Conservation (phyloP, 2,329 filamentous ascomycete species). For the Lachnellula cervina region DNA sequence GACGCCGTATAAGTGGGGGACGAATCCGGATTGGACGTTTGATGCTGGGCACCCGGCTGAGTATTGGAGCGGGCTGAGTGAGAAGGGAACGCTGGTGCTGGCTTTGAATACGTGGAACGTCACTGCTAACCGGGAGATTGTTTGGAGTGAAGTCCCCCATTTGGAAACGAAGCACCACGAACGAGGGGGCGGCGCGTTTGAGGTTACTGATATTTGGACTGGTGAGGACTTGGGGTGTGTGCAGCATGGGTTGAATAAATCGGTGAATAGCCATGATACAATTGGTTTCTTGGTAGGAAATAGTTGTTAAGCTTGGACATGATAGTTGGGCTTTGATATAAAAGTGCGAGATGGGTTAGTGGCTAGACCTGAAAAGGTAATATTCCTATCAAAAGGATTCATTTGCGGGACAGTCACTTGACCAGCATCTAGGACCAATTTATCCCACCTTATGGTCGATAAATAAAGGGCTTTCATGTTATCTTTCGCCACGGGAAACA, state of each 20-base stretch:
- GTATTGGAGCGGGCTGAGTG: conserved; percentile 43
- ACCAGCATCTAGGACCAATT: no score
- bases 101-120: conserved; percentile 41
- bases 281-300: conserved; percentile 23
- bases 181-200: conserved; percentile 28
- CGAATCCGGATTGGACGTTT: conserved; percentile 45
- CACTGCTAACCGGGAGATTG: conserved; percentile 33
- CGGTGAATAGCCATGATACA: conserved; percentile 35
- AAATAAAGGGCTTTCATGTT: no score
- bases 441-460: no score
- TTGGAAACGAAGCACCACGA: conserved; percentile 19
- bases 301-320: not conserved
- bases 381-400: no score
- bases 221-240: conserved; percentile 37
- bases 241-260: conserved; percentile 25
- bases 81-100: conserved; percentile 41
- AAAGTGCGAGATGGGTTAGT: no score
- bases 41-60: conserved; percentile 44
- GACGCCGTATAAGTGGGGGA: conserved; percentile 39
- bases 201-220: conserved; percentile 44
- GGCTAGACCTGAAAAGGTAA: no score
- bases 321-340: no score
- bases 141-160: conserved; percentile 41
- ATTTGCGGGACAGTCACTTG: no score
- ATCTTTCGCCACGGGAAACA: no score